Evolutionary conservation across 2,329 filamentous ascomycete genomes (phyloP).

Genomic region (Pseudonectria buxi): DNA sequence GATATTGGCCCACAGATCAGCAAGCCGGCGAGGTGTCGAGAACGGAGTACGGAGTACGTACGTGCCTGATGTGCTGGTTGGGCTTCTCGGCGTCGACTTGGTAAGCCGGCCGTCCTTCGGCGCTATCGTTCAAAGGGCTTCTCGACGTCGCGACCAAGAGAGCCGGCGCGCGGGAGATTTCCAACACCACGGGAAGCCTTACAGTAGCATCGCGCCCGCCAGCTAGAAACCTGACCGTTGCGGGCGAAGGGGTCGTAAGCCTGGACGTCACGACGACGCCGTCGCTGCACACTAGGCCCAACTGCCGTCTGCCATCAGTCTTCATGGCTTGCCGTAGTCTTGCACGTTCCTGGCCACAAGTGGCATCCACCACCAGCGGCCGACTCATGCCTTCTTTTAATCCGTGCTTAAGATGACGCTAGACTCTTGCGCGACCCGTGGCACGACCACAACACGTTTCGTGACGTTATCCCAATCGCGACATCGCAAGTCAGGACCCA

Average conservation of each 20-base stretch:
- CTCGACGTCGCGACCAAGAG: slow-evolving; percentile 8
- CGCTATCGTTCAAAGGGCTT: slow-evolving; percentile 5
- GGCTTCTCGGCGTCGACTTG: background rate
- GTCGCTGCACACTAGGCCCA: slow-evolving; percentile 16
- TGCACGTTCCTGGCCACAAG: slow-evolving; percentile 25
- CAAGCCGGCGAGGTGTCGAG: slow-evolving; percentile 3
- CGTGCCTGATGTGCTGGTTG: slow-evolving; percentile 4
- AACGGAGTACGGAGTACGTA: slow-evolving; percentile 1
- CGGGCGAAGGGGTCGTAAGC: slow-evolving; percentile 7
- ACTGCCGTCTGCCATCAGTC: slow-evolving; percentile 21
- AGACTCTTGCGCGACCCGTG: background rate
- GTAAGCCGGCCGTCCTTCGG: slow-evolving; percentile 4
- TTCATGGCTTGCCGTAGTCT: slow-evolving; percentile 25
- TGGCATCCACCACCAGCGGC: slow-evolving; percentile 8
- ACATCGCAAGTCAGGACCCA: no score
- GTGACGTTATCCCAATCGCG: no score
- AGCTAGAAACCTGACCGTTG: slow-evolving; percentile 17
- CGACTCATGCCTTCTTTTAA: slow-evolving; percentile 17
- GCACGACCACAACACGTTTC: no score
- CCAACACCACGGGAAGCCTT: slow-evolving; percentile 20
- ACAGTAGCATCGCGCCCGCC: slow-evolving; percentile 20
- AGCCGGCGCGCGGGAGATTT: slow-evolving; percentile 21
- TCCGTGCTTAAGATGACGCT: slow-evolving; percentile 13
- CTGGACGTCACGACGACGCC: slow-evolving; percentile 14
- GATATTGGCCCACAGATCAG: slow-evolving; percentile 22